A percentile compares a stretch with the other conserved stretches of the same genome.
Conservation (phyloP, 179 eudicot species). For the Gypsophila paniculata region DNA sequence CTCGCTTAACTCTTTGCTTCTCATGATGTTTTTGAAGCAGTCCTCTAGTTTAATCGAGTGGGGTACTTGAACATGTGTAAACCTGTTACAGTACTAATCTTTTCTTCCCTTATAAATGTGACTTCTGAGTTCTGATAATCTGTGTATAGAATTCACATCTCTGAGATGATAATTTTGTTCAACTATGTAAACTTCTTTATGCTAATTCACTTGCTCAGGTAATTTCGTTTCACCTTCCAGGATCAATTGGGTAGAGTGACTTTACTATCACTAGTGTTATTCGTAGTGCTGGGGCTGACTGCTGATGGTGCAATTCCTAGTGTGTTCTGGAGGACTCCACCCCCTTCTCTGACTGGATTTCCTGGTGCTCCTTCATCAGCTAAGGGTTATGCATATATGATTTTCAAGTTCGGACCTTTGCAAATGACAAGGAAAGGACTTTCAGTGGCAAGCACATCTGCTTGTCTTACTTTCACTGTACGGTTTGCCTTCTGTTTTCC, state of each 20-base stretch:
- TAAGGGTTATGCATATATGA: constrained; percentile 60
- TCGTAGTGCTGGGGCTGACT: constrained; percentile 75
- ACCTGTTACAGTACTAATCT: too few species aligned
- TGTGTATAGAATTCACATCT: background rate
- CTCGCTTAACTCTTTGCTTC: too few species aligned
- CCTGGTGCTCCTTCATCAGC: constrained; percentile 55
- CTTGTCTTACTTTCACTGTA: constrained; percentile 87
- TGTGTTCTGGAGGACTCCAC: constrained; percentile 66
- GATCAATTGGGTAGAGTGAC: constrained; percentile 89
- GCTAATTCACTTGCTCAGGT: background rate
- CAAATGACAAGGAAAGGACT: constrained; percentile 85
- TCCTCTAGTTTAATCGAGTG: background rate
- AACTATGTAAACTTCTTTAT: background rate
- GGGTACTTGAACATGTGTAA: background rate
- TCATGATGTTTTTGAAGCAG: background rate
- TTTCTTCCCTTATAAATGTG: background rate
- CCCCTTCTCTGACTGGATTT: constrained; percentile 76
- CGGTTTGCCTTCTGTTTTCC: constrained; percentile 29
- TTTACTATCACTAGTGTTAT: constrained; percentile 66
- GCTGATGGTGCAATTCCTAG: constrained; percentile 74
- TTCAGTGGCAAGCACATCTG: constrained; percentile 74
- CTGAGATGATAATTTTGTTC: background rate
- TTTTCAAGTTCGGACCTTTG: constrained; percentile 76
- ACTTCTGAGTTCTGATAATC: background rate
- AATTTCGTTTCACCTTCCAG: constrained; percentile 37